phyloP scores from a whole-genome alignment of 345 rosid genomes.

The Theobroma cacao region DNA sequence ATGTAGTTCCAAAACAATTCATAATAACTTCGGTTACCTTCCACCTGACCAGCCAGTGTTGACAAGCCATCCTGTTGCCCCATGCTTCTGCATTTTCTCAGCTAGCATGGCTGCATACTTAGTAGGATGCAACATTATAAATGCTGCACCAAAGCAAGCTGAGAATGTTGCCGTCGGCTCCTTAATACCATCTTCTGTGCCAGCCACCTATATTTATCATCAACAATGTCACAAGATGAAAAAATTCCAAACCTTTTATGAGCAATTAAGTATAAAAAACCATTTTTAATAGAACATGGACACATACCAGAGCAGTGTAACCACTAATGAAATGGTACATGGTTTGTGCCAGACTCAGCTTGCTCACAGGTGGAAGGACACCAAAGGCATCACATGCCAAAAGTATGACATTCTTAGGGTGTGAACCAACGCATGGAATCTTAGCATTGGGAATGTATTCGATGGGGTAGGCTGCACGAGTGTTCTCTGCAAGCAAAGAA shows the following conservation, averaged over 20 bases:
- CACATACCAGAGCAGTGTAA: conserved; percentile 85
- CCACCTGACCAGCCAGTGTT: conserved; percentile 99
- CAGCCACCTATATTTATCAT: conserved; percentile 67
- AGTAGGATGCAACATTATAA: conserved; percentile 97
- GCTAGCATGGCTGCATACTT: conserved; percentile 96
- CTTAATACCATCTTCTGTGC: conserved; percentile 91
- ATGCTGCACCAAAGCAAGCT: conserved; percentile 98
- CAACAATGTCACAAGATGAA: neutral
- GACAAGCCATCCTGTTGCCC: conserved; percentile 97
- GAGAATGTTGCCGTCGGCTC: conserved; percentile 94
- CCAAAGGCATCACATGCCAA: conserved; percentile 97
- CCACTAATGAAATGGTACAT: conserved; percentile 99
- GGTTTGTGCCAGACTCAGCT: conserved; percentile 81
- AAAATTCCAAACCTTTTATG: neutral
- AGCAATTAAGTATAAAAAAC: neutral
- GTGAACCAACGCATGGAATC: conserved; percentile 89
- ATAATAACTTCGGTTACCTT: conserved; percentile 42
- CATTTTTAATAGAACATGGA: neutral
- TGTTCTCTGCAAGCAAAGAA: conserved; percentile 60
- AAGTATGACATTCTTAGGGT: conserved; percentile 88
- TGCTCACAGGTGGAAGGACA: conserved; percentile 99
- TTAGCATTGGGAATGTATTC: conserved; percentile 91
- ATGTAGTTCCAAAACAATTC: neutral
- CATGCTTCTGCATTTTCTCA: conserved; percentile 91
- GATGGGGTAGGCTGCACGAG: conserved; percentile 92